Conservation (phyloP, 176 grass and related monocot species). For the Avena eriantha region DNA sequence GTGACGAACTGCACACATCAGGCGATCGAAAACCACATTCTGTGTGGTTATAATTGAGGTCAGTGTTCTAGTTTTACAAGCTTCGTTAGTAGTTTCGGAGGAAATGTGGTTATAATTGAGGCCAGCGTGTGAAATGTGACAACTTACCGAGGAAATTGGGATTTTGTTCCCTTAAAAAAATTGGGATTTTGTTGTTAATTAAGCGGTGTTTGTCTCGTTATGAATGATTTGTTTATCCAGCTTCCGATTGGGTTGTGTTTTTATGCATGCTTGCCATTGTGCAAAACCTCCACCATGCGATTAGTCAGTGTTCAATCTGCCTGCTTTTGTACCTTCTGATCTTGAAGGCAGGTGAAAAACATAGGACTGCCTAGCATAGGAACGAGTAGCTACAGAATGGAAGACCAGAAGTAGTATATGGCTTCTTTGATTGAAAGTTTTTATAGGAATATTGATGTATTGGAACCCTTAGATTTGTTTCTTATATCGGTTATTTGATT, state of each 20-base stretch:
- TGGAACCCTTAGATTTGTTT: neutral
- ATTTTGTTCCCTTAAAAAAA: neutral
- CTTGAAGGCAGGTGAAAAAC: neutral
- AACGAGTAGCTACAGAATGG: too few species aligned
- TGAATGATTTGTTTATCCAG: too few species aligned
- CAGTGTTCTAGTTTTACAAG: slow-evolving; percentile 44
- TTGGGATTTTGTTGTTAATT: neutral
- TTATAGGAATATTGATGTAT: neutral
- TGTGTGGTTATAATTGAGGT: slow-evolving; percentile 29
- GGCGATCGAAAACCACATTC: neutral
- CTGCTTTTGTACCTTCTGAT: neutral
- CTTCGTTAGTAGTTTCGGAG: neutral
- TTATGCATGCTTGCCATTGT: neutral
- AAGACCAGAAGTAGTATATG: neutral
- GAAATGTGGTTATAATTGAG: too few species aligned
- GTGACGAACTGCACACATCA: neutral
- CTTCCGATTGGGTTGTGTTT: neutral
- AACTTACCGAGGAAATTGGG: slow-evolving; percentile 13
- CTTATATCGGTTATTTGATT: neutral
- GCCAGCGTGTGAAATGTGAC: slow-evolving; percentile 26
- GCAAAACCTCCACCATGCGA: neutral
- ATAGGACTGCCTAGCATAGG: neutral
- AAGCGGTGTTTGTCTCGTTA: neutral
- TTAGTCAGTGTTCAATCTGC: neutral
- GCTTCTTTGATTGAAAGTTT: neutral